Percentiles rank a stretch among this genome's conserved stretches.
These are phyloP conservation scores for Monosporascus cannonballus DNA, from an alignment of 2,329 filamentous ascomycete genomes.

Conservation along the genomic window DNA sequence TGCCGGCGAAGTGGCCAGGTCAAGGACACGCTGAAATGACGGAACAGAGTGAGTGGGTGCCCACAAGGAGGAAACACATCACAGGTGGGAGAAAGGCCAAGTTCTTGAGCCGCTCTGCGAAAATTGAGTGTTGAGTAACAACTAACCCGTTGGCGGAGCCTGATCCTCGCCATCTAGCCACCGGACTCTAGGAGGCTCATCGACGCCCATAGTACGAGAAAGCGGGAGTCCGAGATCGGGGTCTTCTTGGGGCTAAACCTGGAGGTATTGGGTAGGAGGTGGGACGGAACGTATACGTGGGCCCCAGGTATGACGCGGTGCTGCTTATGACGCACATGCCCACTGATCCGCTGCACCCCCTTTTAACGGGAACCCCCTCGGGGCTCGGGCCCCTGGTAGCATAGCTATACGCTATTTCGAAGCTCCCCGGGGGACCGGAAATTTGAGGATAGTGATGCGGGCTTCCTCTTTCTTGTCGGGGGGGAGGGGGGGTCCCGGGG, in stretches of 20 bases:
- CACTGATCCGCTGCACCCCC: constrained; percentile 46
- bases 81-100: no score
- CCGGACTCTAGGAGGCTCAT: constrained; percentile 28
- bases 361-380: constrained; percentile 28
- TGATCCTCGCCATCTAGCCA: constrained; percentile 11
- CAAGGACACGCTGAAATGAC: no score
- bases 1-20: no score
- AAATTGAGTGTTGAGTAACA: no score
- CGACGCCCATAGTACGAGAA: constrained; percentile 30
- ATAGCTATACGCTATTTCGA: constrained; percentile 40
- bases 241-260: constrained; percentile 27
- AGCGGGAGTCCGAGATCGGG: constrained; percentile 30
- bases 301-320: constrained; percentile 21
- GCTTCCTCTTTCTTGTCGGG: constrained; percentile 35
- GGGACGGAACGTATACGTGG: constrained; percentile 26
- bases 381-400: constrained; percentile 35
- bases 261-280: constrained; percentile 27
- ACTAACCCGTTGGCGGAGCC: no score
- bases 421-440: constrained; percentile 19
- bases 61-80: no score
- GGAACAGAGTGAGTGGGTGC: no score
- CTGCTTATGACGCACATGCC: constrained; percentile 31
- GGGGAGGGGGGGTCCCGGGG: constrained; percentile 50
- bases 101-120: no score
- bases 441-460: constrained; percentile 21